These are phyloP conservation scores for Flaveria bidentis DNA, from an alignment of 129 eudicot genomes.

Conservation along the genomic window DNA sequence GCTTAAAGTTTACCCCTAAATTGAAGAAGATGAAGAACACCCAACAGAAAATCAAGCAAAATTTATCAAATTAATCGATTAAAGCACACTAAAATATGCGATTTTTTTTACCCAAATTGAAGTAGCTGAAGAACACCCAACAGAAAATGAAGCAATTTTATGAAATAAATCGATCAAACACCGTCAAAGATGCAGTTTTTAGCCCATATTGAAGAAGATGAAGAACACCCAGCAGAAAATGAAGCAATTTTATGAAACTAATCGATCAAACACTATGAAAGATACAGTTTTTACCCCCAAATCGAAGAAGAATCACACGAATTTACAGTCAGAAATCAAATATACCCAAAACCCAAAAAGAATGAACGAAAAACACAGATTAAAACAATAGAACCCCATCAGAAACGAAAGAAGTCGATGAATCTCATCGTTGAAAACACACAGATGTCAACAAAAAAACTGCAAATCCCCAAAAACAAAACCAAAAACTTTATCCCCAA, in stretches of 20 bases:
- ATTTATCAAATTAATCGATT: not conserved
- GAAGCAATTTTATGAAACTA: not conserved
- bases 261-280: not conserved
- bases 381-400: not conserved
- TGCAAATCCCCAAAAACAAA: not conserved
- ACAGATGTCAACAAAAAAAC: not conserved
- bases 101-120: not conserved
- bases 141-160: not conserved
- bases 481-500: conserved; percentile 20
- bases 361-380: not conserved
- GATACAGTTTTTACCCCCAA: not conserved
- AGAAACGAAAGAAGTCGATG: not conserved
- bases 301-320: not conserved
- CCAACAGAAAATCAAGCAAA: conserved; percentile 17
- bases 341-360: not conserved
- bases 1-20: not conserved
- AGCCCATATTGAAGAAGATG: too few species aligned
- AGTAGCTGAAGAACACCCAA: not conserved
- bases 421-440: not conserved
- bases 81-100: not conserved
- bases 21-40: not conserved
- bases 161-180: not conserved
- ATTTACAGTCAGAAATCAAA: not conserved
- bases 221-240: conserved; percentile 10
- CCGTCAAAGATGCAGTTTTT: not conserved